Percentiles rank a stretch among this genome's conserved stretches.
Conservation (phyloP, 2,329 filamentous ascomycete species). For the Trichoderma polysporum region DNA sequence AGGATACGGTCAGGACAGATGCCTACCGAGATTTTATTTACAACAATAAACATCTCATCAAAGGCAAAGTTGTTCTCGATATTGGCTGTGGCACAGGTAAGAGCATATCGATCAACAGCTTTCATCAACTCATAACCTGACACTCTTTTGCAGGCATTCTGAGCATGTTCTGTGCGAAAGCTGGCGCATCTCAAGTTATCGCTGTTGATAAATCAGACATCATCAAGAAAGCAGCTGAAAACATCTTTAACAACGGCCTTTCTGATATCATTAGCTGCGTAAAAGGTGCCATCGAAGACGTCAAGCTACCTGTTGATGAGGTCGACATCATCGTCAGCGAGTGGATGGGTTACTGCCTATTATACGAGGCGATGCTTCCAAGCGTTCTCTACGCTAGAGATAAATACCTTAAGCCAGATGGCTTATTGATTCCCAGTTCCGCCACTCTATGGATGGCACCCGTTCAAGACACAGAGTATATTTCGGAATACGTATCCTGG, state of each 20-base stretch:
- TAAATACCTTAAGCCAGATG: constrained; percentile 75
- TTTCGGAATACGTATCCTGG: constrained; percentile 75
- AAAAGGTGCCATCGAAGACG: constrained; percentile 85
- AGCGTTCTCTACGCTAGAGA: constrained; percentile 88
- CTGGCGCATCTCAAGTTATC: constrained; percentile 81
- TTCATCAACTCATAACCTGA: background rate
- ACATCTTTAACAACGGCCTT: constrained; percentile 78
- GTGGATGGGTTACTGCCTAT: constrained; percentile 95
- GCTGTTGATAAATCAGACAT: constrained; percentile 93
- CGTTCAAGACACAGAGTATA: constrained; percentile 72
- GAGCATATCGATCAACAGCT: constrained; percentile 11
- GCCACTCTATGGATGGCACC: constrained; percentile 81
- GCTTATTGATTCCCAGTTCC: constrained; percentile 84
- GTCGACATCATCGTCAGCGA: constrained; percentile 96
- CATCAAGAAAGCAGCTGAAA: constrained; percentile 81
- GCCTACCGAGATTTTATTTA: constrained; percentile 96
- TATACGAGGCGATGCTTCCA: constrained; percentile 95
- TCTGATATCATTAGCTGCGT: constrained; percentile 73
- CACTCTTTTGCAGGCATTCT: constrained; percentile 62
- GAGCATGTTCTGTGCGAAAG: constrained; percentile 91
- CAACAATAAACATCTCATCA: constrained; percentile 82
- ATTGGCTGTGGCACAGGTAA: constrained; percentile 77
- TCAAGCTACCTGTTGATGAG: constrained; percentile 70
- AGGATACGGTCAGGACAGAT: constrained; percentile 83
- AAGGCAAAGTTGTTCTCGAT: constrained; percentile 82